Conservation (phyloP, 768 basidiomycete genomes). For the Amanita rimosa region DNA sequence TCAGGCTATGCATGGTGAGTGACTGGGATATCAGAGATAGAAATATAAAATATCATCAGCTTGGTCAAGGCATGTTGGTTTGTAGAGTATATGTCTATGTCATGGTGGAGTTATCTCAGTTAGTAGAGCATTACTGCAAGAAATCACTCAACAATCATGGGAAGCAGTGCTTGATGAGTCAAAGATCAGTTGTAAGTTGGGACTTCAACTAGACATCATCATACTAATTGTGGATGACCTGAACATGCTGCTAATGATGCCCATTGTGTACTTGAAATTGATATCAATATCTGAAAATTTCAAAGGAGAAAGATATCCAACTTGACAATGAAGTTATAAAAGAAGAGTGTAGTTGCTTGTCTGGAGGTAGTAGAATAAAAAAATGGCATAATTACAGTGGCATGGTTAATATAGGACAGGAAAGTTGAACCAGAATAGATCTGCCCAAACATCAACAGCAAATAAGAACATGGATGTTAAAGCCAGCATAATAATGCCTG, state of each 20-base stretch:
- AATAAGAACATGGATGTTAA: no score
- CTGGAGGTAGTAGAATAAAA: no score
- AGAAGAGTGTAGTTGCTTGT: neutral
- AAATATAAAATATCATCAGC: constrained; percentile 17
- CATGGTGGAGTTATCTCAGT: constrained; percentile 8
- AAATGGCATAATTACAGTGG: neutral
- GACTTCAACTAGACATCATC: neutral
- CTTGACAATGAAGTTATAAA: constrained; percentile 6
- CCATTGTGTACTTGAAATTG: constrained; percentile 21
- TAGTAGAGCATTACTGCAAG: constrained; percentile 16
- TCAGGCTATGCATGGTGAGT: no score
- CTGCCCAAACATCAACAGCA: no score
- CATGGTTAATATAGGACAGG: neutral
- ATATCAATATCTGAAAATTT: constrained; percentile 17
- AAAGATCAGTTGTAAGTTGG: constrained; percentile 18
- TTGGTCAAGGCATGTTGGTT: constrained; percentile 19
- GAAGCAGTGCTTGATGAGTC: constrained; percentile 16
- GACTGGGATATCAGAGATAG: no score
- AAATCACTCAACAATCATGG: no score
- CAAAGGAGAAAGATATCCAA: constrained; percentile 10
- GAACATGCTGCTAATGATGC: constrained; percentile 29
- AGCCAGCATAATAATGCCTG: no score
- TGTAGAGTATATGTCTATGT: no score
- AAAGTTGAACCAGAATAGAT: no score
- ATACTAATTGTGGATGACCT: constrained; percentile 19